Percentiles rank a stretch among this genome's conserved stretches.
These are phyloP conservation scores for Cajanus cajan DNA, from an alignment of 306 rosid genomes.

Conservation along the genomic window DNA sequence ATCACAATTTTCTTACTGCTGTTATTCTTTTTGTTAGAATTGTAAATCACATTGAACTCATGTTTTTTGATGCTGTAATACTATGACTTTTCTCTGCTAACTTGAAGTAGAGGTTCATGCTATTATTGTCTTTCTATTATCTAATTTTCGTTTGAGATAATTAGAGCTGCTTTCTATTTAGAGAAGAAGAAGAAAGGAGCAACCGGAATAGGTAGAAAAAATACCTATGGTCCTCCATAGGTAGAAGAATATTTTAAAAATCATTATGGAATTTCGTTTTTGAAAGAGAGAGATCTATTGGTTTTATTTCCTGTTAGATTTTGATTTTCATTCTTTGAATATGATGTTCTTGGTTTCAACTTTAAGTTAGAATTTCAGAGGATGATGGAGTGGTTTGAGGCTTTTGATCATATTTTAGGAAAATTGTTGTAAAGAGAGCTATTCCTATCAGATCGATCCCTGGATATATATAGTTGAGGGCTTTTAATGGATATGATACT, in stretches of 20 bases:
- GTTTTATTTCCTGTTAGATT: background rate
- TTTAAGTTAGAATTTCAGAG: background rate
- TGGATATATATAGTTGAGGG: too few relatives aligned
- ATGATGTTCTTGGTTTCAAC: background rate
- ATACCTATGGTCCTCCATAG: background rate
- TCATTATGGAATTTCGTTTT: background rate
- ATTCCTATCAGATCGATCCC: background rate
- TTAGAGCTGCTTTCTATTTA: background rate
- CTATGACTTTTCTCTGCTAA: background rate
- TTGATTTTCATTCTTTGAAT: background rate
- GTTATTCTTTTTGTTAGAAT: background rate
- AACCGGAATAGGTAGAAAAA: background rate
- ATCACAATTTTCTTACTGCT: background rate
- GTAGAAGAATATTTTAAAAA: background rate
- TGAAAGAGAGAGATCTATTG: background rate
- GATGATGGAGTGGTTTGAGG: background rate
- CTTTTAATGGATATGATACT: too few relatives aligned
- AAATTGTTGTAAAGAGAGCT: background rate
- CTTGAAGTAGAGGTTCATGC: background rate
- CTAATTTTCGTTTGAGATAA: background rate
- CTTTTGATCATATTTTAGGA: background rate
- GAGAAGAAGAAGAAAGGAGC: background rate
- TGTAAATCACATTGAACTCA: background rate
- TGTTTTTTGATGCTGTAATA: background rate
- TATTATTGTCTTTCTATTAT: background rate